Percentiles rank a stretch among this genome's conserved stretches.
These are phyloP conservation scores for Trametes gibbosa DNA, from an alignment of 768 basidiomycete genomes.

Conservation along the genomic window DNA sequence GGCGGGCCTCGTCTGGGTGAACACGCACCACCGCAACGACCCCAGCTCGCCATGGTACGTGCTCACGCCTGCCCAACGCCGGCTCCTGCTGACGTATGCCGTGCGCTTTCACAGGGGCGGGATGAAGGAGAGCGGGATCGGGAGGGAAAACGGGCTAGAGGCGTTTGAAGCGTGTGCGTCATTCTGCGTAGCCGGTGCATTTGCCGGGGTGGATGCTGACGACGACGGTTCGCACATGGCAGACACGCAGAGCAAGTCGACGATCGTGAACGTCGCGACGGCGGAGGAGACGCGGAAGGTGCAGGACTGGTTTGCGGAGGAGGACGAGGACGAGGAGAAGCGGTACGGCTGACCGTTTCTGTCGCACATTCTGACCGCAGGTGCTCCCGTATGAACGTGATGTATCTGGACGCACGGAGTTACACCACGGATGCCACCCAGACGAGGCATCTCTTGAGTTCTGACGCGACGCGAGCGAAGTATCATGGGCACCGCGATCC, in stretches of 20 bases:
- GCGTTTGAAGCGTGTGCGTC: conserved; percentile 74
- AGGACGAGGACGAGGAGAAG: conserved; percentile 37
- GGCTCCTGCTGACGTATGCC: neutral
- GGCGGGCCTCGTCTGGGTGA: conserved; percentile 82
- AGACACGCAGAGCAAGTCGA: conserved; percentile 87
- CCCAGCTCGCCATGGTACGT: conserved; percentile 84
- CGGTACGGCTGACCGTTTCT: conserved; percentile 57
- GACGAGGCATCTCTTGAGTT: no score
- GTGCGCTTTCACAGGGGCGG: conserved; percentile 57
- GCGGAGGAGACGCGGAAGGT: conserved; percentile 51
- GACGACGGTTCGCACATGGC: no score
- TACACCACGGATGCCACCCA: no score
- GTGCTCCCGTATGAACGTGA: no score
- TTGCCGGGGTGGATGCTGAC: neutral
- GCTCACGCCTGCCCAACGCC: neutral
- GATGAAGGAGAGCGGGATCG: conserved; percentile 88
- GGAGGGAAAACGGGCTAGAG: conserved; percentile 82
- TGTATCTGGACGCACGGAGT: no score
- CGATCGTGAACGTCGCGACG: conserved; percentile 69
- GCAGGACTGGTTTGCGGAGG: conserved; percentile 81
- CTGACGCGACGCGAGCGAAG: no score
- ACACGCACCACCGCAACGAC: conserved; percentile 87
- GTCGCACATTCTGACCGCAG: no score
- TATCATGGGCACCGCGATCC: no score
- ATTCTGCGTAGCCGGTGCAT: neutral